phyloP scores from a whole-genome alignment of 2,329 filamentous ascomycete species.

The Endocalyx cinctus region DNA sequence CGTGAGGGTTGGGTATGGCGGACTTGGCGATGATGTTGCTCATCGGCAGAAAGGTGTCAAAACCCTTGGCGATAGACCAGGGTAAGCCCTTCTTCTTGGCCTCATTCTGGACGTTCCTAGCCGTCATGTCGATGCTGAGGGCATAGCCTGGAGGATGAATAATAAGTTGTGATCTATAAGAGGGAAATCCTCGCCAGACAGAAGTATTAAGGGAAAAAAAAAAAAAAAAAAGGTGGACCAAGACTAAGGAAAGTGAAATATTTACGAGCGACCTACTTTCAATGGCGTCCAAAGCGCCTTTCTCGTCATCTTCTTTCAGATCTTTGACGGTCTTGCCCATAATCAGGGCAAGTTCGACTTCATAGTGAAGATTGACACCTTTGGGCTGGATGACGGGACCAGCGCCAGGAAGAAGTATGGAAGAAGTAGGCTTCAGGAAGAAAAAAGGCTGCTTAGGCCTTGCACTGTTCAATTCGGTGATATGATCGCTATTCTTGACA shows the following conservation, averaged over 20 bases:
- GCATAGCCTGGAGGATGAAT: conserved; percentile 66
- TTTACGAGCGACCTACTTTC: conserved; percentile 55
- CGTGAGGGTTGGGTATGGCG: conserved; percentile 79
- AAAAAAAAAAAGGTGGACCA: background rate
- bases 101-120: conserved; percentile 90
- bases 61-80: conserved; percentile 95
- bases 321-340: conserved; percentile 79
- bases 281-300: conserved; percentile 77
- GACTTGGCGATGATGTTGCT: conserved; percentile 75
- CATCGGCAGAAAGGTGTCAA: conserved; percentile 94
- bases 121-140: conserved; percentile 95
- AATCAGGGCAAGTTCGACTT: conserved; percentile 87
- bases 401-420: conserved; percentile 72
- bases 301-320: conserved; percentile 66
- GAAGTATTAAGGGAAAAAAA: too few species aligned
- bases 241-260: too few species aligned
- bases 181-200: too few species aligned
- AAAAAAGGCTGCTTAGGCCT: conserved; percentile 96
- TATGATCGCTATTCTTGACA: conserved; percentile 66
- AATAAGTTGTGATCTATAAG: conserved; percentile 11
- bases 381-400: conserved; percentile 78
- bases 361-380: conserved; percentile 85
- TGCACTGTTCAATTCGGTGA: conserved; percentile 82
- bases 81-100: conserved; percentile 96
- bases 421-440: conserved; percentile 92